Evolutionary conservation across 2,329 filamentous ascomycete species (phyloP), one percentile per base, ranked within the genome.

Genomic region (Coniella vitis): DNA sequence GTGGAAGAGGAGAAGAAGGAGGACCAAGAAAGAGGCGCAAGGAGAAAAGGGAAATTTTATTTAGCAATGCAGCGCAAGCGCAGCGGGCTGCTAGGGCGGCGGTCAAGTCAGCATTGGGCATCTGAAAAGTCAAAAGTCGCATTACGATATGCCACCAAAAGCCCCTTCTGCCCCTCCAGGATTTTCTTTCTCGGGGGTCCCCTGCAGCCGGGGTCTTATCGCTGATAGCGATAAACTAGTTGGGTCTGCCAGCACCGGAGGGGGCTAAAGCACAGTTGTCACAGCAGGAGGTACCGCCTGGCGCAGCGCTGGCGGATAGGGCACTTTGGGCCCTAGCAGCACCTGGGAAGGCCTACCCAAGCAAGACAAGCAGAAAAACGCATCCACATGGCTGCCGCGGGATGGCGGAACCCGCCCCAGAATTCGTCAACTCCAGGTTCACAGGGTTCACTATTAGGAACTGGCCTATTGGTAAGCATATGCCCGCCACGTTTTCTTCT

Each of bases 401-500:
- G 7, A 29, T 5, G 13, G 35, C 14, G 32, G 22, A 16, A 7
- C 14, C 21, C 32, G 16, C 42, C 12, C 25, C 29, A 21, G 14
- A 12, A n/a, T n/a, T n/a, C n/a, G n/a, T n/a, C n/a, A n/a, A 16
- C 40, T 32, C 40, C 17, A 42, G 22, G 20, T 22, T 35, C 21
- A 35, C n/a, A 10, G 25, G 25, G 44, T 17, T 17, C 20, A n/a
- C n/a, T n/a, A n/a, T n/a, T 31, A 21, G 29, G 21, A 20, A 34
- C 29, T 32, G 37, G 37, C 45, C 29, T 40, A 47, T 47, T 47
- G 45, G 37, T 47, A 38, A 47, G 37, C 45, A 25, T 5, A 17
- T 13, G 8, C 13, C 21, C 25, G 13, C 36, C 29, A 25, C 16
- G 37, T 47, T 40, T 17, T 25, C 10, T 29, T 5, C 25, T 10